Base-by-base conservation (phyloP, 257 asterid genomes). In the Ajuga chamaepitys region DNA sequence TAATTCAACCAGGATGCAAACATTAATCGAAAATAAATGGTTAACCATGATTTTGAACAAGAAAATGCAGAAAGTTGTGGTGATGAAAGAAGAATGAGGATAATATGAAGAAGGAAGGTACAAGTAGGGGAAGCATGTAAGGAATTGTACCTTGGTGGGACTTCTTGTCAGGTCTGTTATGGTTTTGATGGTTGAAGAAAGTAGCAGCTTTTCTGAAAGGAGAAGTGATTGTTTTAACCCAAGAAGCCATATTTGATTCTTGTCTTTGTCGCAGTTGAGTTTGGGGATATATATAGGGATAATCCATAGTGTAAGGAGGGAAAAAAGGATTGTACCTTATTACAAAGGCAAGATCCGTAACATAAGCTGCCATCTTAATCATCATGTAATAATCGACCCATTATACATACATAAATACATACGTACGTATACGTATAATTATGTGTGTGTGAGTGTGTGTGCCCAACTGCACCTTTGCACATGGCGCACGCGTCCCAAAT, bases 401-500 rank as follows among this genome's bases (percentile, higher is more conserved):
- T n/a, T n/a, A n/a, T n/a, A n/a, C n/a, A n/a, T n/a, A n/a, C n/a
- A n/a, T n/a, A n/a, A 5, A 24, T 35, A 38, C 6, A 24, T 38
- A 37, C 14, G 17, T 56, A 54, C 30, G 32, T 66, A 58, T 22
- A 26, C 30, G 42, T 28, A 34, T 74, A 48, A n/a, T 45, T 30
- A 18, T 24, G 38, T 62, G 24, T 11, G 22, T 55, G 24, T 55
- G 22, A 11, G 71, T 21, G 53, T 51, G 61, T 62, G 62, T 34
- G 25, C 32, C 28, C 50, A 56, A 71, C 71, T 67, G 78, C 66
- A n/a, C 34, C 70, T 70, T 74, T 50, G 81, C 83, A 81, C 86
- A 81, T 81, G 86, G 77, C 58, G 74, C 79, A 81, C 75, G 79
- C 65, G 69, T 70, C 78, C 75, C 80, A 53, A 70, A 77, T 80